Evolutionary conservation across 2,329 filamentous ascomycete genomes (phyloP), one percentile per base, ranked within the genome.

Genomic region (Fusarium devonianum): DNA sequence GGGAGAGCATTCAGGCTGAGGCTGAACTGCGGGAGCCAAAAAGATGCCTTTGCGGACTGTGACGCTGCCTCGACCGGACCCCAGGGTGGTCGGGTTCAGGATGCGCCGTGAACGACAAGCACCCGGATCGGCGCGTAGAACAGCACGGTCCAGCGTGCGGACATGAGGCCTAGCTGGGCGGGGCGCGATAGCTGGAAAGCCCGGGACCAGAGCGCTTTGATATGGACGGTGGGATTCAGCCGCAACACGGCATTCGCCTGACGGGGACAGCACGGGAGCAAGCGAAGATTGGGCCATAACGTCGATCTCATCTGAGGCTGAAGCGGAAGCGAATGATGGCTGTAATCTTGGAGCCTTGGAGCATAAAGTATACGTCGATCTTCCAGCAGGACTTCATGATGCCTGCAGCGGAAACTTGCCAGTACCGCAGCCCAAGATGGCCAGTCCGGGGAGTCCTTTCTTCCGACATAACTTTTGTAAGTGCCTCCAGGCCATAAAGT

Each of bases 91-190:
- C 0, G 91, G 90, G 35, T 95, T 83, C 6, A 95, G 79, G 25
- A 93, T 86, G 89, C 87, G 83, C 75, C 1, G 3, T 86, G 83
- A 2, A 94, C 86, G 4, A 89, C 88, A 48, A 94, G 84, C 23
- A 89, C 87, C 63, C 90, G 92, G 32, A 91, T 84, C 0, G 91
- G 90, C 0, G 87, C 82, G 71, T 91, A 95, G 75, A 92, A 94
- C 7, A 95, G 77, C 2, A 95, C 79, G 6, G 80, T 80, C 90
- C 90, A 95, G 48, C 91, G 86, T 2, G 88, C 81, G 67, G 89
- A 85, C 89, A 95, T 93, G 68, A 91, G 81, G 14, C 87, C 85
- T 0, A 92, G 78, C 38, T 91, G 89, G 1, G 86, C 81, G 16
- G 92, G 65, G 65, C 90, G 93, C 1, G 88, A 88, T 16, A 93